Evolutionary conservation across 208 protist genomes (phyloP), one percentile per base, ranked within the genome.

Genomic region (Leishmania braziliensis): DNA sequence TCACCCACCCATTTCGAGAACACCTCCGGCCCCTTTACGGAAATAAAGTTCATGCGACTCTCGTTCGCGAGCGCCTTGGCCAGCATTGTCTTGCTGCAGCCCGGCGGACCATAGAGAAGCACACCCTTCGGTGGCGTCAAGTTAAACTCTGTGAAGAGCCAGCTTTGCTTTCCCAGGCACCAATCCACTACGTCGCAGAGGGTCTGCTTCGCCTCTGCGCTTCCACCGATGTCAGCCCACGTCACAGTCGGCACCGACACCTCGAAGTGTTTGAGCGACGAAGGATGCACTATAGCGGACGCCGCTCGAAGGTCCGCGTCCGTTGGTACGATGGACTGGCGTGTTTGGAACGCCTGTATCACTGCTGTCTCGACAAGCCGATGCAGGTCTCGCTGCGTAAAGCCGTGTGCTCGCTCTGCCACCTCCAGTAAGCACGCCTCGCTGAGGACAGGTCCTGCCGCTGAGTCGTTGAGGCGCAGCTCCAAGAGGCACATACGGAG

Each of bases 21-120:
- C 72, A 99, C 96, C 83, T 99, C 98, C 33, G 98, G 97, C 6
- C 98, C 98, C 81, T 98, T 98, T 14, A 99, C 93, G 8, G 97
- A 89, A 43, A 93, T 91, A n/a, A 98, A 89, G 79, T 93, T 96
- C 83, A 93, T 84, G 29, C 86, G 83, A 46, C 88, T 90, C 74
- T 99, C 98, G 33, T 99, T 90, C 86, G 99, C 97, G 77, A 99
- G 99, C 78, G 99, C 95, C 60, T 99, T 94, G 12, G 99, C 99
- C 79, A 99, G 99, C 54, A 99, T 92, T 9, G 99, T 99, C 86
- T 99, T 99, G 79, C 99, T 99, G 74, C 97, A 99, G 69, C 99
- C 99, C 53, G 99, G 99, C 23, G 99, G 99, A 36, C 99, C 99
- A 84, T 99, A 98, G 3, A 99, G 92, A 29, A 99, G 80, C 18